Percentiles rank a stretch among this genome's conserved stretches.
phyloP scores from a whole-genome alignment of 495 filamentous ascomycete species.

The Penicillium samsonianum region DNA sequence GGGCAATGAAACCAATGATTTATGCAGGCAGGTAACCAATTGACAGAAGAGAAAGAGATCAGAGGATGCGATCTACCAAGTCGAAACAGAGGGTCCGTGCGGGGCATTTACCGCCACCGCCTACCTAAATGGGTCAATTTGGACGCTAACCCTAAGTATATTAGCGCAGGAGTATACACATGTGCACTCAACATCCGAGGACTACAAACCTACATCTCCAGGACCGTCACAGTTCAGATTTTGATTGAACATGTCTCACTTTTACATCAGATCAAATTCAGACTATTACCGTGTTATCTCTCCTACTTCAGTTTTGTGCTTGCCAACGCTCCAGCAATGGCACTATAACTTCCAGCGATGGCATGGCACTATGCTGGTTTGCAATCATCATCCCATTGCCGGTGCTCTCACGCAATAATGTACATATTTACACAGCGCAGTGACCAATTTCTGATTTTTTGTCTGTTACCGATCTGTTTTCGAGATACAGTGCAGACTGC shows the following conservation, averaged over 20 bases:
- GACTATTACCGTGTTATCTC: neutral
- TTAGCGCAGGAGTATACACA: neutral
- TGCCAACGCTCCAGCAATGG: too few species aligned
- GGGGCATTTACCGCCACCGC: neutral
- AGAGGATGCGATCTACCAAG: neutral
- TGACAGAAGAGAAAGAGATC: neutral
- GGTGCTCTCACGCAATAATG: too few species aligned
- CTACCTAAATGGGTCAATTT: neutral
- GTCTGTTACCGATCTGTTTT: neutral
- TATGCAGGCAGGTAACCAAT: neutral
- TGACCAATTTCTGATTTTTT: neutral
- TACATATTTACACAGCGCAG: too few species aligned
- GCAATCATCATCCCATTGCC: too few species aligned
- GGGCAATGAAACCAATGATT: conserved; percentile 10
- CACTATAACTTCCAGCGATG: too few species aligned
- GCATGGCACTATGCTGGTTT: neutral
- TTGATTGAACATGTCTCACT: neutral
- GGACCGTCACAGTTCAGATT: too few species aligned
- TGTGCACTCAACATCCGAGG: too few species aligned
- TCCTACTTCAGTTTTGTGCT: neutral
- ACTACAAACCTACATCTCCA: too few species aligned
- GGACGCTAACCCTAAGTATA: neutral
- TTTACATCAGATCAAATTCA: neutral
- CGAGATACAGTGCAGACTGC: neutral
- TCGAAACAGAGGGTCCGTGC: neutral